These are phyloP conservation scores for Apiospora pterosperma DNA, from an alignment of 2,329 filamentous ascomycete species.

Conservation along the genomic window DNA sequence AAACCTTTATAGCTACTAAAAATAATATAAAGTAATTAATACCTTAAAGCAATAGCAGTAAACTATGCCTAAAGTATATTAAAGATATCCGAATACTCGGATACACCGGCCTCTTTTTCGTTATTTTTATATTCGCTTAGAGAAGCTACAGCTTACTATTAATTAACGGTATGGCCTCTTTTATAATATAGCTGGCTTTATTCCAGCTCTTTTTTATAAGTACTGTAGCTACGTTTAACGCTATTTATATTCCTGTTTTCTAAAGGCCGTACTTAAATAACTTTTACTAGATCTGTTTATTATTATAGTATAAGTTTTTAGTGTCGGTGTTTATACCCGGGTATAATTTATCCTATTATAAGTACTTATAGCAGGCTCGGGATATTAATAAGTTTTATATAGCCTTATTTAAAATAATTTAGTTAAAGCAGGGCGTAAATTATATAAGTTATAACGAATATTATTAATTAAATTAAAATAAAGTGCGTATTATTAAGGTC, in stretches of 20 bases:
- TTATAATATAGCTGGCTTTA: conserved; percentile 7
- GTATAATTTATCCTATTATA: no score
- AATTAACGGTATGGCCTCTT: conserved; percentile 5
- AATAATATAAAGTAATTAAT: no score
- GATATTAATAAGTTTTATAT: conserved; percentile 11
- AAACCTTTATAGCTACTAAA: no score
- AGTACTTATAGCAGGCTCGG: no score
- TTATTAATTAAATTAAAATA: background rate
- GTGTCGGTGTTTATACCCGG: no score
- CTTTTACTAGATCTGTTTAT: conserved; percentile 9
- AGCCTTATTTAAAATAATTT: conserved; percentile 8
- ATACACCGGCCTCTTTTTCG: no score
- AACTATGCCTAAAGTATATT: no score
- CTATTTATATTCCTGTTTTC: conserved; percentile 9
- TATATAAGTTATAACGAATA: background rate
- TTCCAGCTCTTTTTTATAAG: no score
- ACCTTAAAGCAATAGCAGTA: no score
- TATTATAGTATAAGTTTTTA: no score
- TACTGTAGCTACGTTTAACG: conserved; percentile 9
- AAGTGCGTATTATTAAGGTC: conserved; percentile 11
- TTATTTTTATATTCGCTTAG: conserved; percentile 7
- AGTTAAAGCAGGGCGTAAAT: conserved; percentile 9
- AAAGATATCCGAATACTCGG: no score
- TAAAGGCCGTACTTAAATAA: background rate
- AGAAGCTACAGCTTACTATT: conserved; percentile 2